Evolutionary conservation across 192 early-diverging fungal genomes (phyloP).

Genomic region (Backusella australiensis): DNA sequence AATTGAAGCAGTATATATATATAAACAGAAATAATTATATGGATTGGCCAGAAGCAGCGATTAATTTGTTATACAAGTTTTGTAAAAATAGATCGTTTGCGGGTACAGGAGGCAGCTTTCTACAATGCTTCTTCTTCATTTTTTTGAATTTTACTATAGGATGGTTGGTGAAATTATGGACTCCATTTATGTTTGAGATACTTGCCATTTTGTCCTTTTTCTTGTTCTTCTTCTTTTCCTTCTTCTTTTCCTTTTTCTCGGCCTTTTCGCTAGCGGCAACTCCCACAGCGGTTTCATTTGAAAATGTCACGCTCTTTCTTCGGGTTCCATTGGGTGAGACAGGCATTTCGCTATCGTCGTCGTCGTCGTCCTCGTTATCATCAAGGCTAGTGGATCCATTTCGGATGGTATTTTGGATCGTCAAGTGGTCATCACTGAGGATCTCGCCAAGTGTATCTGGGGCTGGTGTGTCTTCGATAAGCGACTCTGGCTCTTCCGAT

Average conservation of each 20-base stretch:
- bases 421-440: constrained; percentile 5
- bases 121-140: constrained; percentile 12
- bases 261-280: not conserved
- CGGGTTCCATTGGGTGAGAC: not conserved
- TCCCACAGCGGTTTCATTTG: constrained; percentile 5
- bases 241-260: not conserved
- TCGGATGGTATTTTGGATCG: constrained; percentile 10
- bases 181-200: constrained; percentile 3
- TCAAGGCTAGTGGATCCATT: constrained; percentile 5
- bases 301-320: constrained; percentile 1
- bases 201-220: constrained; percentile 8
- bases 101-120: not conserved
- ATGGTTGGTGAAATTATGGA: constrained; percentile 12
- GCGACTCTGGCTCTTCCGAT: not conserved
- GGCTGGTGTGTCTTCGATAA: not conserved
- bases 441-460: not conserved
- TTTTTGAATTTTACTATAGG: constrained; percentile 19
- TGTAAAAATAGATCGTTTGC: constrained; percentile 12
- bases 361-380: not conserved
- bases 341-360: not conserved
- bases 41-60: not conserved
- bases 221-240: not conserved
- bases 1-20: not conserved
- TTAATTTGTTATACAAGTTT: constrained; percentile 1
- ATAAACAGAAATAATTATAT: not conserved